Evolutionary conservation across 176 grass and related monocot species (phyloP), one percentile per base, ranked within the genome.

Genomic region (Cenchrus fungigraminus): DNA sequence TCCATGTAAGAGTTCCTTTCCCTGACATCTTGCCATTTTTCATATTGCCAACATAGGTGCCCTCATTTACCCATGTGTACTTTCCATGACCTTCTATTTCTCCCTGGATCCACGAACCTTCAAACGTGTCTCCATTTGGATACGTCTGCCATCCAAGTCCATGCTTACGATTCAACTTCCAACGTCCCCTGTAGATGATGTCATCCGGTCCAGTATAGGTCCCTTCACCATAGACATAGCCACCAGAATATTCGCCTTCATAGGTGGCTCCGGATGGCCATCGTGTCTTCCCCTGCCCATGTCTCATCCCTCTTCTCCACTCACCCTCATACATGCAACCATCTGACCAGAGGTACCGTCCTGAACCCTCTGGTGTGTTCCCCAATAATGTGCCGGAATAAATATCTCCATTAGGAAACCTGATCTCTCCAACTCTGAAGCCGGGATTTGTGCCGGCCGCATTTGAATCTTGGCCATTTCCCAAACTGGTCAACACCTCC

Each of bases 31-130:
- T 89, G 65, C 97, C 97, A 75, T 75, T 83, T 87, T 91, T 99
- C 97, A 95, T 94, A 77, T 94, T 92, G 70, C 97, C 97, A 72
- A 87, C 46, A 14, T 99, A 99, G n/a, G 69, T 74, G 86, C 92
- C 90, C 12, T 87, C 93, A 63, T 94, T 99, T 58, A 71, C 66
- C 97, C 97, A 99, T 17, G 84, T 92, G 80, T 96, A 99, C 66
- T 94, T 96, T 5, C 97, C 93, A 67, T 90, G 90, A 16, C 97
- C 97, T 68, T 92, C 91, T 87, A 96, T 91, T 68, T 80, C 78
- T 82, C 97, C 97, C 77, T 94, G 93, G 44, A 96, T 99, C 97
- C 97, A 99, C 3, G 97, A 91, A 76, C 97, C 93, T 58, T 99
- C 93, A 83, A 92, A 99, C 14, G 86, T 60, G 68, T 99, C 93